phyloP scores from a whole-genome alignment of 2,329 filamentous ascomycete genomes.

The Claviceps monticola region DNA sequence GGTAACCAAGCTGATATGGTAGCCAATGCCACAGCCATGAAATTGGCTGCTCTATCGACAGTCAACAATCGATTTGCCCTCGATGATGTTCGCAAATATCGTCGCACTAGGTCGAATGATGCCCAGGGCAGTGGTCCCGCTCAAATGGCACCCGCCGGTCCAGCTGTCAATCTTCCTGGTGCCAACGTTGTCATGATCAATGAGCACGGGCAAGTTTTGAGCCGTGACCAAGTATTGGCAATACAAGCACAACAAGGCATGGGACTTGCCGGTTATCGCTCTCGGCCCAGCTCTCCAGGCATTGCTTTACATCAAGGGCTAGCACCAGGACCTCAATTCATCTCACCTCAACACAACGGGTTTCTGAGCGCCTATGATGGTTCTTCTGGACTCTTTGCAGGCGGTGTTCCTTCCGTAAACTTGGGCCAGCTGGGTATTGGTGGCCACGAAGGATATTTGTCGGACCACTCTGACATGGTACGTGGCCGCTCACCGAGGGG shows the following conservation, averaged over 20 bases:
- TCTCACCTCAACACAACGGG: constrained; percentile 86
- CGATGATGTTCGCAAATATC: constrained; percentile 93
- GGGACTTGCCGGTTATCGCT: constrained; percentile 55
- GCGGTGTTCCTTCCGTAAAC: constrained; percentile 56
- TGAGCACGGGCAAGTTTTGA: constrained; percentile 78
- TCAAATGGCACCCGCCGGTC: constrained; percentile 53
- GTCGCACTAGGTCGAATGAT: constrained; percentile 80
- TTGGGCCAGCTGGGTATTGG: constrained; percentile 58
- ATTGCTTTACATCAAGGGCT: constrained; percentile 62
- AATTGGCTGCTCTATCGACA: constrained; percentile 87
- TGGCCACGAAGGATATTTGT: constrained; percentile 73
- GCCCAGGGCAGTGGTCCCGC: constrained; percentile 48
- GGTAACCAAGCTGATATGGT: constrained; percentile 88
- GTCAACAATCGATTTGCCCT: constrained; percentile 97
- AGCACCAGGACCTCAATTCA: constrained; percentile 53
- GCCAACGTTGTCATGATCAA: constrained; percentile 88
- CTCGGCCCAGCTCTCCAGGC: constrained; percentile 80
- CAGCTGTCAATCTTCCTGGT: constrained; percentile 48
- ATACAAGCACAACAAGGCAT: constrained; percentile 57
- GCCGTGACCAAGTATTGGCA: constrained; percentile 69
- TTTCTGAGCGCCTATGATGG: constrained; percentile 83
- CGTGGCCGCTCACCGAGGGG: constrained; percentile 87
- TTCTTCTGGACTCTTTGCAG: constrained; percentile 52
- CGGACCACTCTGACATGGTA: constrained; percentile 82
- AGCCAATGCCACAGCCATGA: constrained; percentile 97